Conservation (phyloP, 257 asterid genomes). For the Plantago major region DNA sequence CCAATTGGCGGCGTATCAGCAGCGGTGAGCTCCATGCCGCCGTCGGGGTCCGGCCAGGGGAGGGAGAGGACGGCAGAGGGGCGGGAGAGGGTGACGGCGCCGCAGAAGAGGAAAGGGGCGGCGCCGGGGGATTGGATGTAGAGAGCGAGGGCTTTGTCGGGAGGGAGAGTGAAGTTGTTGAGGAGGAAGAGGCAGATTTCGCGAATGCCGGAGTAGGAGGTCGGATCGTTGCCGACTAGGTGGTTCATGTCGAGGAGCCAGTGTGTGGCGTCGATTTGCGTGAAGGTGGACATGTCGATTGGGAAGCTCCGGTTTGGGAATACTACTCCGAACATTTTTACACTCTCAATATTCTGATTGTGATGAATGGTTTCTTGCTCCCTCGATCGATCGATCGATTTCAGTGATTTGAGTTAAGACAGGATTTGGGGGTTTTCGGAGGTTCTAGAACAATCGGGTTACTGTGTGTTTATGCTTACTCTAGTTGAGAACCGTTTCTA, state of each 20-base stretch:
- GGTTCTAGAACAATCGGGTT: too few relatives aligned
- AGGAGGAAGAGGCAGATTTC: constrained; percentile 87
- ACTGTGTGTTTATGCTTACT: too few relatives aligned
- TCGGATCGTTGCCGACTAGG: constrained; percentile 60
- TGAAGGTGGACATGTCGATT: constrained; percentile 81
- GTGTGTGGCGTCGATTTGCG: constrained; percentile 88
- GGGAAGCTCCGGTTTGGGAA: constrained; percentile 97
- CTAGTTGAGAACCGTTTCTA: too few relatives aligned
- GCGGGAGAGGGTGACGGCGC: constrained; percentile 74
- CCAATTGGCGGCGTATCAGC: constrained; percentile 62
- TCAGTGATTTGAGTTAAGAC: too few relatives aligned
- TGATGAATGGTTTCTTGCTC: too few relatives aligned
- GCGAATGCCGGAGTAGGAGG: constrained; percentile 66
- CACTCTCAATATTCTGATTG: too few relatives aligned
- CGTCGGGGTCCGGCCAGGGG: constrained; percentile 87
- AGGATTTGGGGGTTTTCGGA: too few relatives aligned
- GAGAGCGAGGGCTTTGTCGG: constrained; percentile 88
- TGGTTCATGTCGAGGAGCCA: constrained; percentile 97
- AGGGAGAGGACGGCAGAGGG: constrained; percentile 92
- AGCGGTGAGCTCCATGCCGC: constrained; percentile 45
- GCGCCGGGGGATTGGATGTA: constrained; percentile 93
- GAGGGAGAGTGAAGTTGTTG: constrained; percentile 73
- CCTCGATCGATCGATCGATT: too few relatives aligned
- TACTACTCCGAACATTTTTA: constrained; percentile 78
- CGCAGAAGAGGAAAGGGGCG: constrained; percentile 78